Evolutionary conservation across 768 basidiomycete genomes (phyloP).

Genomic region (Tylopilus sp.): DNA sequence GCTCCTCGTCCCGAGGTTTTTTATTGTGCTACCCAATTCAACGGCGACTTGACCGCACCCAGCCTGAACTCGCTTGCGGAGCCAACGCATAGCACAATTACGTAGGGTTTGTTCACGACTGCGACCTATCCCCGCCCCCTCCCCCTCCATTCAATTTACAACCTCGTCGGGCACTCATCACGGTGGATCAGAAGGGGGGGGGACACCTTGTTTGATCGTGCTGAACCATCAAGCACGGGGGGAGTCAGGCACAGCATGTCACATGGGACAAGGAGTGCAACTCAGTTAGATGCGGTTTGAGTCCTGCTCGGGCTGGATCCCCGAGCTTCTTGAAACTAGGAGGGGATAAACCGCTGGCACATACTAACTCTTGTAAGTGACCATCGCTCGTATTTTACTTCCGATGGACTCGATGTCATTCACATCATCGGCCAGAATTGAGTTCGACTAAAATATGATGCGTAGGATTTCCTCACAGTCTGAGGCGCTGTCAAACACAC

Average conservation of each 20-base stretch:
- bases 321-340: neutral
- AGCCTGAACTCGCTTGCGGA: neutral
- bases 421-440: too few species aligned
- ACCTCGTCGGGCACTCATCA: neutral
- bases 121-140: constrained; percentile 5
- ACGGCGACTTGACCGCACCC: neutral
- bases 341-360: neutral
- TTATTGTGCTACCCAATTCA: neutral
- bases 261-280: neutral
- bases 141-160: neutral
- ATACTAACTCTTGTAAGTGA: neutral
- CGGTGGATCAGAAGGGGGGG: neutral
- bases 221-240: neutral
- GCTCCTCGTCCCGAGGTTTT: too few species aligned
- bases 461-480: neutral
- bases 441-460: neutral
- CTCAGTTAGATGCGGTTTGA: neutral
- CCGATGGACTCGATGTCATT: neutral
- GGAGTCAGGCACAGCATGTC: too few species aligned
- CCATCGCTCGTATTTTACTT: neutral
- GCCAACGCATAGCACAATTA: neutral
- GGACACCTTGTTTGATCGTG: neutral
- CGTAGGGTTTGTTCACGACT: neutral
- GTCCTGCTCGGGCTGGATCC: neutral
- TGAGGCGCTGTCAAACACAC: neutral